These are phyloP conservation scores for Powellomyces hirtus DNA, from an alignment of 192 early-diverging fungal species.

Conservation along the genomic window DNA sequence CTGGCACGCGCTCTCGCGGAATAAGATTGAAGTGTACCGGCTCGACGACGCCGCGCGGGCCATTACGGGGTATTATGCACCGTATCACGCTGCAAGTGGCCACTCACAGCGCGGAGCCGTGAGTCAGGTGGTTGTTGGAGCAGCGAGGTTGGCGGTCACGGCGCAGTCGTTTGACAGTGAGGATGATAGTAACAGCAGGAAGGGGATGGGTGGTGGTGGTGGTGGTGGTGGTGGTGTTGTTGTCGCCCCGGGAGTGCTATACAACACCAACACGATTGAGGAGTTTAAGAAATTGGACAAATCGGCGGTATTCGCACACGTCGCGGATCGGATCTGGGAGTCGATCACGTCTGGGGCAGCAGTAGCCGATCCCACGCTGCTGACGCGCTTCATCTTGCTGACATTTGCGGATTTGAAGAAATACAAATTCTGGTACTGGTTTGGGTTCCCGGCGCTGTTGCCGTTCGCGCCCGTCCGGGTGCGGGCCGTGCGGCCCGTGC, in stretches of 20 bases:
- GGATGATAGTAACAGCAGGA: too few relatives aligned
- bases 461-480: conserved; percentile 30
- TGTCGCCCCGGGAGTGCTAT: conserved; percentile 50
- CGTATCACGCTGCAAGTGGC: not conserved
- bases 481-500: conserved; percentile 24
- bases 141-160: conserved; percentile 64
- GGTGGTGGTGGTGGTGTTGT: too few relatives aligned
- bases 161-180: conserved; percentile 49
- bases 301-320: conserved; percentile 55
- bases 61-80: conserved; percentile 64
- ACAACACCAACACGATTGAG: conserved; percentile 94
- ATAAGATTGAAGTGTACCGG: conserved; percentile 81
- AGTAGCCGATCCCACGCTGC: conserved; percentile 55
- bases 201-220: too few relatives aligned
- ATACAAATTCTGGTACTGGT: conserved; percentile 94
- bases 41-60: conserved; percentile 64
- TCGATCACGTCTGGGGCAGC: conserved; percentile 69
- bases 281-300: conserved; percentile 86
- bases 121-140: conserved; percentile 3
- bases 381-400: conserved; percentile 74
- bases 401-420: conserved; percentile 98
- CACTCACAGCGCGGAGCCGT: not conserved
- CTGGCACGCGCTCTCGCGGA: conserved; percentile 75
- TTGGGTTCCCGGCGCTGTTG: conserved; percentile 85
- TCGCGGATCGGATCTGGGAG: conserved; percentile 68